Conservation (phyloP, 495 filamentous ascomycete species). For the Evansstolkia leycettana region DNA sequence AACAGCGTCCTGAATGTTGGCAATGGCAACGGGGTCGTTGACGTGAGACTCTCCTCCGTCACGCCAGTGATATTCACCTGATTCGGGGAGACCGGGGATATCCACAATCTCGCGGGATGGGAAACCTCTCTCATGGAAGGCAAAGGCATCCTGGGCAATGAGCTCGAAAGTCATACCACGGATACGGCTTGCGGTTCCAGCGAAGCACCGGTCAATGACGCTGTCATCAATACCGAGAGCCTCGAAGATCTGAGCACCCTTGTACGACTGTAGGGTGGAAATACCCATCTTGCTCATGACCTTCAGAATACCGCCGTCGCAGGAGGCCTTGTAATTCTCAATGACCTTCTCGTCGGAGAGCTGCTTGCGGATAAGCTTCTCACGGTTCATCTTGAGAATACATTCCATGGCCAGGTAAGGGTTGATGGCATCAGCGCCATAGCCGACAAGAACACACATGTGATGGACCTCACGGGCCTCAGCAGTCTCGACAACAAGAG, state of each 20-base stretch:
- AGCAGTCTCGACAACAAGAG: slow-evolving; percentile 83
- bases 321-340: slow-evolving; percentile 95
- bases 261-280: slow-evolving; percentile 95
- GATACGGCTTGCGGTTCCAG: slow-evolving; percentile 90
- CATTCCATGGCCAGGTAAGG: slow-evolving; percentile 97
- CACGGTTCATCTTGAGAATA: slow-evolving; percentile 96
- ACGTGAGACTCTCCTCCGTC: slow-evolving; percentile 97
- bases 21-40: slow-evolving; percentile 91
- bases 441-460: slow-evolving; percentile 94
- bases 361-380: slow-evolving; percentile 86
- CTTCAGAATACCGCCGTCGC: slow-evolving; percentile 95
- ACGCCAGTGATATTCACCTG: slow-evolving; percentile 98
- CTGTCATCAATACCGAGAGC: slow-evolving; percentile 93
- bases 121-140: slow-evolving; percentile 92
- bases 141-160: slow-evolving; percentile 93
- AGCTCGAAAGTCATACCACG: slow-evolving; percentile 91
- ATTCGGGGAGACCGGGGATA: slow-evolving; percentile 79
- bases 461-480: slow-evolving; percentile 98
- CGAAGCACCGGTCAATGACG: slow-evolving; percentile 94
- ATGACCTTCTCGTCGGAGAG: slow-evolving; percentile 75
- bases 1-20: slow-evolving; percentile 96
- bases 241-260: slow-evolving; percentile 98
- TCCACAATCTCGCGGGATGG: slow-evolving; percentile 69
- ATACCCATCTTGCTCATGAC: slow-evolving; percentile 99
- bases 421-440: slow-evolving; percentile 93